Evolutionary conservation across 805 yeast species (phyloP).

Genomic region (Blastobotrys americana): DNA sequence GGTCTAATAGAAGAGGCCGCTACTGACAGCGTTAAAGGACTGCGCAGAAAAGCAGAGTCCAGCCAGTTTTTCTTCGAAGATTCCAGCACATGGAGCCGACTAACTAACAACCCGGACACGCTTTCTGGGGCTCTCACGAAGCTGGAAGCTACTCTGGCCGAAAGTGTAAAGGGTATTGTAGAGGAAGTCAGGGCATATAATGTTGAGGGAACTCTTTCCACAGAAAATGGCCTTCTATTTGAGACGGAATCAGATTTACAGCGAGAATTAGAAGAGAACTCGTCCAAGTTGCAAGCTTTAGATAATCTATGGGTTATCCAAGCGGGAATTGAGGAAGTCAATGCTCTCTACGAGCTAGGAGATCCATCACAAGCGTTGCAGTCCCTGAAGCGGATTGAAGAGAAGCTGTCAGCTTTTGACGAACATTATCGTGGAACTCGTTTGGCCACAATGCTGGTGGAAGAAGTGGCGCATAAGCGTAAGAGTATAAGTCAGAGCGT

Average conservation of each 20-base stretch:
- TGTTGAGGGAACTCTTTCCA: not conserved
- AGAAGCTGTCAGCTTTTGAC: constrained; percentile 11
- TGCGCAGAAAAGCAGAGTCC: not conserved
- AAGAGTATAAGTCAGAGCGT: not conserved
- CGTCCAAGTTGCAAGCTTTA: constrained; percentile 9
- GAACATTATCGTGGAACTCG: not conserved
- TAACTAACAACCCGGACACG: not conserved
- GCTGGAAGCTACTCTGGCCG: not conserved
- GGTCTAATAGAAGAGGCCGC: not conserved
- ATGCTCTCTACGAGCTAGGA: constrained; percentile 15
- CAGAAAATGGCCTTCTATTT: constrained; percentile 3
- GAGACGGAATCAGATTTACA: constrained; percentile 8
- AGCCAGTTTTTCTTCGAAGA: constrained; percentile 1
- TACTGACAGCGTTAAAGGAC: not conserved
- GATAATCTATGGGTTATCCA: constrained; percentile 19
- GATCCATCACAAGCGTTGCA: constrained; percentile 16
- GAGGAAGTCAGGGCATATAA: not conserved
- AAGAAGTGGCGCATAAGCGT: not conserved
- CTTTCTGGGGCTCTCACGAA: not conserved
- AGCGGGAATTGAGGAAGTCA: constrained; percentile 18
- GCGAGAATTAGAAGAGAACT: constrained; percentile 5
- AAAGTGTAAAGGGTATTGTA: not conserved
- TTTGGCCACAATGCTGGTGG: not conserved
- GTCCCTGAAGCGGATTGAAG: constrained; percentile 10
- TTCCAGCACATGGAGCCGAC: constrained; percentile 1